These are phyloP conservation scores for Erythrobasidium hasegawianum DNA, from an alignment of 1,284 basidiomycete genomes.

Conservation along the genomic window DNA sequence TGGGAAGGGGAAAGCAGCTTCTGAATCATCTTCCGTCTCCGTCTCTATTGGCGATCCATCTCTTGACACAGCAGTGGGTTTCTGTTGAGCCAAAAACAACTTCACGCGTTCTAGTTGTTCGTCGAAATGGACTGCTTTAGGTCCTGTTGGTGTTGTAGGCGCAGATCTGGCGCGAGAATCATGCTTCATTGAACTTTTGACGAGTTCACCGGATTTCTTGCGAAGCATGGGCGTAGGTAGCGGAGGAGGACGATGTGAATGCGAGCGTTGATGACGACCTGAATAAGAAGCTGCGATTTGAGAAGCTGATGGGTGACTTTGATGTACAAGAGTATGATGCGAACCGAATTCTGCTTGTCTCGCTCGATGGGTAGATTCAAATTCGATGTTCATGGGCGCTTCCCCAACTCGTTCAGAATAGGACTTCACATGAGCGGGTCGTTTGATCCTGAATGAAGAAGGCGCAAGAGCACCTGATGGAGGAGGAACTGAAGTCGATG, in stretches of 20 bases:
- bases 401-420: not conserved
- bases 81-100: slow-evolving; percentile 87
- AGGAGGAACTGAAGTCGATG: not conserved
- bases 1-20: slow-evolving; percentile 40
- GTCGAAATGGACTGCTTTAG: slow-evolving; percentile 90
- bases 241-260: slow-evolving; percentile 23
- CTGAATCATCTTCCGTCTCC: slow-evolving; percentile 60
- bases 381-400: not conserved
- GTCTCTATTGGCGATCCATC: slow-evolving; percentile 82
- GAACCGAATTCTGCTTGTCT: not conserved
- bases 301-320: not conserved
- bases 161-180: slow-evolving; percentile 59
- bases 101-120: slow-evolving; percentile 85
- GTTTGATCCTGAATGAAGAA: not conserved
- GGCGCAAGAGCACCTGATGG: not conserved
- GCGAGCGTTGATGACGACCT: slow-evolving; percentile 4
- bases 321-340: not conserved
- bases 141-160: slow-evolving; percentile 64
- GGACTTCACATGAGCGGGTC: not conserved
- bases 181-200: slow-evolving; percentile 85
- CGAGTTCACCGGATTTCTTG: slow-evolving; percentile 87
- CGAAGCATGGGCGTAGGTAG: slow-evolving; percentile 55
- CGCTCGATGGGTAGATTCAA: not conserved
- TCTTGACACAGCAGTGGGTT: slow-evolving; percentile 84
- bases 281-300: not conserved